Evolutionary conservation across 208 protist genomes (phyloP).

Genomic region (Trypanosoma mega): DNA sequence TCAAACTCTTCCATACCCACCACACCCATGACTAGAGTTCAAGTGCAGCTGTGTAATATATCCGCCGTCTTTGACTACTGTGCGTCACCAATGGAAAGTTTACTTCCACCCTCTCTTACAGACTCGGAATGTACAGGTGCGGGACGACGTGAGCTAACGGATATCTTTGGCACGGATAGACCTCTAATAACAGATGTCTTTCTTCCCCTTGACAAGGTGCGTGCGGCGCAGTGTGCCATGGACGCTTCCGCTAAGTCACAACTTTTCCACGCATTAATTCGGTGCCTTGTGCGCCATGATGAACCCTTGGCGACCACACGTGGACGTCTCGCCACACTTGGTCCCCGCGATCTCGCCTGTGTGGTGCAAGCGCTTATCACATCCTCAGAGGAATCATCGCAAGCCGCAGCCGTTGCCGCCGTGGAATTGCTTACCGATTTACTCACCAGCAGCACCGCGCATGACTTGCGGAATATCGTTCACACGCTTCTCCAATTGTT

Average conservation of each 20-base stretch:
- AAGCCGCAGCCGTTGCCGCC: slow-evolving; percentile 1
- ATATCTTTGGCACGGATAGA: slow-evolving; percentile 21
- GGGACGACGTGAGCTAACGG: not conserved
- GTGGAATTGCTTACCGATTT: slow-evolving; percentile 29
- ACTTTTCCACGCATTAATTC: slow-evolving; percentile 25
- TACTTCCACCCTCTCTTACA: not conserved
- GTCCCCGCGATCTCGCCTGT: slow-evolving; percentile 20
- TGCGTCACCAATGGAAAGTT: not conserved
- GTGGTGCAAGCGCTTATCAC: slow-evolving; percentile 12
- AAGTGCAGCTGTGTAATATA: slow-evolving; percentile 17
- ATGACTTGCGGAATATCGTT: slow-evolving; percentile 27
- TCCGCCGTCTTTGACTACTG: slow-evolving; percentile 29
- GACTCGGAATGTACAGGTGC: not conserved
- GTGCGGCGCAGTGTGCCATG: not conserved
- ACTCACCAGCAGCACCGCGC: slow-evolving; percentile 19
- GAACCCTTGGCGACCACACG: slow-evolving; percentile 23
- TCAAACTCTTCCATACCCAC: not conserved
- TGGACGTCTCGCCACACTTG: slow-evolving; percentile 20
- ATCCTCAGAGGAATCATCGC: not conserved
- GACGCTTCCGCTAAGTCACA: slow-evolving; percentile 3
- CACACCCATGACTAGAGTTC: not conserved
- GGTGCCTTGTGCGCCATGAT: slow-evolving; percentile 16
- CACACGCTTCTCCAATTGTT: slow-evolving; percentile 15
- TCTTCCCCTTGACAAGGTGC: slow-evolving; percentile 6
- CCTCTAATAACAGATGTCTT: slow-evolving; percentile 26